These are phyloP conservation scores for Teunomyces gatunensis DNA, from an alignment of 805 yeast genomes.

Conservation along the genomic window DNA sequence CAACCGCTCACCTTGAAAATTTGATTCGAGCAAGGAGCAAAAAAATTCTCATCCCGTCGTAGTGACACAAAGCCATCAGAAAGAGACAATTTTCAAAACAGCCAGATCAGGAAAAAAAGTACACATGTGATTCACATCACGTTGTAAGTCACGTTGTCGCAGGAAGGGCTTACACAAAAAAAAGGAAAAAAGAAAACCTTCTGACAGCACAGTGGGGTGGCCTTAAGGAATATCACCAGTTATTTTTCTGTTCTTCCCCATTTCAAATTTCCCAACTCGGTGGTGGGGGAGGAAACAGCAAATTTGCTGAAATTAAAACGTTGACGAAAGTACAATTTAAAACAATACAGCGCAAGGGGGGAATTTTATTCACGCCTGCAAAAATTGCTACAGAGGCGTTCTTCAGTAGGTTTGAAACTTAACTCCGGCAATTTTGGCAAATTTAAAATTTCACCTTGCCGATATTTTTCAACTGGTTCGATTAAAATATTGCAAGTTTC, in stretches of 20 bases:
- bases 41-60: conserved; percentile 1
- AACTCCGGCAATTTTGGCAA: not conserved
- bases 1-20: conserved; percentile 3
- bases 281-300: too few species aligned
- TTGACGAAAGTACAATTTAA: not conserved
- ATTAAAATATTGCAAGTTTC: not conserved
- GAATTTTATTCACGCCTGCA: not conserved
- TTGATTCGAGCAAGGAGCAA: conserved; percentile 3
- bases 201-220: too few species aligned
- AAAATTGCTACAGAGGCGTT: not conserved
- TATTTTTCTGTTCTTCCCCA: not conserved
- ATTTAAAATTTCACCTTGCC: not conserved
- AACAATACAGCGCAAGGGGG: not conserved
- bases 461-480: not conserved
- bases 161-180: not conserved
- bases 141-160: not conserved
- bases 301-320: too few species aligned
- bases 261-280: too few species aligned
- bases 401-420: not conserved
- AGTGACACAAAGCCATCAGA: not conserved
- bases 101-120: not conserved
- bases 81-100: not conserved
- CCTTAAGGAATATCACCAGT: not conserved
- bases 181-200: too few species aligned
- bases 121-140: not conserved